Base-by-base conservation (phyloP, 257 asterid genomes). In the Paraleonurus japonicus region DNA sequence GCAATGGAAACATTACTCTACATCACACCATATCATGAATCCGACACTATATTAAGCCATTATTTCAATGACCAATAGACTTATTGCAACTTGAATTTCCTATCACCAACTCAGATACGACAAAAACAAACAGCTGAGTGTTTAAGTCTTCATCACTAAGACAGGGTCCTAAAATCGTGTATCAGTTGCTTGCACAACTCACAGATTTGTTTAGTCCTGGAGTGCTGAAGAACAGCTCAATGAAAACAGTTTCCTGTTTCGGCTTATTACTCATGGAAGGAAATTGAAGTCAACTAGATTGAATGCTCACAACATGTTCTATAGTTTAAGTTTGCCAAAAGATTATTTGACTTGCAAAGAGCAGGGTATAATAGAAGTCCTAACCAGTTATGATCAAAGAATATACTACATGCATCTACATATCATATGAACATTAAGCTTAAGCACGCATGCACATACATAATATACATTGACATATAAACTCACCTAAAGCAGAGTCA, bases 11-110 rank as follows among this genome's bases (percentile, higher is more conserved):
- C 26, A 47, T 26, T 65, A 27, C 4, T 1, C 30, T 20, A 53
- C 12, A 24, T 57, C 35, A 24, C 35, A 3, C 59, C 69, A 39
- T 9, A 20, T 45, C 15, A 57, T 23, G 23, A 72, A 41, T 15
- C 9, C 37, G 7, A 41, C 24, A 37, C 26, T n/a, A 6, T 0
- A 59, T 13, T 23, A 0, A 15, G 7, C 26, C 20, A 24, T 6
- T 1, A 3, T 57, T 32, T n/a, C 12, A 59, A 61, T 45, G 50
- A 28, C 12, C 41, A 35, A 28, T 2, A 71, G 58, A 60, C 8
- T 1, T 54, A 53, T 24, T 8, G 39, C 72, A 70, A 76, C 45
- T 19, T 19, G 60, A 2, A 22, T 57, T 63, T 51, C 57, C 61
- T 20, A 4, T 19, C 55, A 66, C 48, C 67, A 58, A 33, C 69